phyloP scores from a whole-genome alignment of 176 grass and related monocot species.

The Musa troglodytarum region DNA sequence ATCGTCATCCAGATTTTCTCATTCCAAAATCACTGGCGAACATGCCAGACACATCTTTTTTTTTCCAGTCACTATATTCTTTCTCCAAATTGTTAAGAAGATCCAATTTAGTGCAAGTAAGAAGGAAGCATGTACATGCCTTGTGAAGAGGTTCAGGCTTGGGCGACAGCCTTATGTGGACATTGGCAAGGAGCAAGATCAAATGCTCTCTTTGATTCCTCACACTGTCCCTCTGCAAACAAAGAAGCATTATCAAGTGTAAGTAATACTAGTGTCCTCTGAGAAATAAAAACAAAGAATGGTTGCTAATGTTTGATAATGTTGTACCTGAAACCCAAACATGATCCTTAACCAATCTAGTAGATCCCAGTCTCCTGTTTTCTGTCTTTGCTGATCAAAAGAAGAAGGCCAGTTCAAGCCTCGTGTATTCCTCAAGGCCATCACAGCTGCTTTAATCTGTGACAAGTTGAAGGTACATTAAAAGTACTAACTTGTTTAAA shows the following conservation, averaged over 20 bases:
- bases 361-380: constrained; percentile 64
- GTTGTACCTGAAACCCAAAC: constrained; percentile 91
- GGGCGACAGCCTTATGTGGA: constrained; percentile 50
- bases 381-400: constrained; percentile 74
- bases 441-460: constrained; percentile 53
- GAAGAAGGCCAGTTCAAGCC: constrained; percentile 77
- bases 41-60: too few relatives aligned
- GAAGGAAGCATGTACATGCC: constrained; percentile 6
- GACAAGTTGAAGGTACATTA: background rate
- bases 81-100: too few relatives aligned
- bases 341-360: constrained; percentile 87
- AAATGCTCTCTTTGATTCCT: constrained; percentile 92
- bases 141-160: constrained; percentile 61
- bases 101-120: background rate
- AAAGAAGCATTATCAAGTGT: background rate
- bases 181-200: constrained; percentile 80
- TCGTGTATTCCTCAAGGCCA: constrained; percentile 44
- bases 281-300: constrained; percentile 4
- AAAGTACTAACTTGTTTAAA: background rate
- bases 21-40: too few relatives aligned
- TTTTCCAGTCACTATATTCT: too few relatives aligned
- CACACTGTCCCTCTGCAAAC: constrained; percentile 65
- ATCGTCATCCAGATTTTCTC: too few relatives aligned
- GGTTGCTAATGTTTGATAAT: background rate
- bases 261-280: background rate